These are phyloP conservation scores for Tetracladium maxilliforme DNA, from an alignment of 2,329 filamentous ascomycete genomes.

Conservation along the genomic window DNA sequence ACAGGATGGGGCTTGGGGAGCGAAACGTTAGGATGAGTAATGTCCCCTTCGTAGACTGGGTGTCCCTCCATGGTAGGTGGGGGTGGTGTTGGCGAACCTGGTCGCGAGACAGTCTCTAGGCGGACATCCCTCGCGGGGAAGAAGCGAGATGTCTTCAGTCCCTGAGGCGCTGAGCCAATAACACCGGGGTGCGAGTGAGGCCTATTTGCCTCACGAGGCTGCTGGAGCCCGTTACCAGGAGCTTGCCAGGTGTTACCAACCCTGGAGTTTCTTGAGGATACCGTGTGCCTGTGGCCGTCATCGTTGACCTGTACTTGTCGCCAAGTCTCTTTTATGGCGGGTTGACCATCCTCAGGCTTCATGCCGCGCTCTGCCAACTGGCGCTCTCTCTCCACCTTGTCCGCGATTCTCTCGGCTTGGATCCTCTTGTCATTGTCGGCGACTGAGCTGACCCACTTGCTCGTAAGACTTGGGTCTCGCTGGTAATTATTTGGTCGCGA, in stretches of 20 bases:
- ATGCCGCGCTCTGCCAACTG: constrained; percentile 10
- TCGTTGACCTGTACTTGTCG: constrained; percentile 12
- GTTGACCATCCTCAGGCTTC: constrained; percentile 5
- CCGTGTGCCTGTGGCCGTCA: constrained; percentile 12
- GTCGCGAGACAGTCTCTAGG: constrained; percentile 23
- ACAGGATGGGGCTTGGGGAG: constrained; percentile 57
- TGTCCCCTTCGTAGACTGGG: constrained; percentile 57
- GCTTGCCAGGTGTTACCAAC: too few species aligned
- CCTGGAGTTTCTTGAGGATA: too few species aligned
- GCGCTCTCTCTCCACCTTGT: constrained; percentile 9
- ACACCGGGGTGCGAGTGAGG: too few species aligned
- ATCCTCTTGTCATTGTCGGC: constrained; percentile 30
- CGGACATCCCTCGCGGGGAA: constrained; percentile 40
- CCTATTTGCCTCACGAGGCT: too few species aligned
- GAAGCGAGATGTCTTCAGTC: too few species aligned
- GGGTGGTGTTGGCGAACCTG: constrained; percentile 49
- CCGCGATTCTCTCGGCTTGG: too few species aligned
- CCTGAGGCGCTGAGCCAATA: too few species aligned
- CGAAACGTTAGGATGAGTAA: constrained; percentile 49
- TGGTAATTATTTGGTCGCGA: too few species aligned
- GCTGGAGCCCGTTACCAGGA: too few species aligned
- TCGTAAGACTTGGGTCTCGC: too few species aligned
- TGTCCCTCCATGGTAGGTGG: constrained; percentile 58
- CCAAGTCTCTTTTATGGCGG: constrained; percentile 14
- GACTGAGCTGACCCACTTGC: constrained; percentile 26